These are phyloP conservation scores for Fusarium hostae DNA, from an alignment of 2,329 filamentous ascomycete genomes.

Conservation along the genomic window DNA sequence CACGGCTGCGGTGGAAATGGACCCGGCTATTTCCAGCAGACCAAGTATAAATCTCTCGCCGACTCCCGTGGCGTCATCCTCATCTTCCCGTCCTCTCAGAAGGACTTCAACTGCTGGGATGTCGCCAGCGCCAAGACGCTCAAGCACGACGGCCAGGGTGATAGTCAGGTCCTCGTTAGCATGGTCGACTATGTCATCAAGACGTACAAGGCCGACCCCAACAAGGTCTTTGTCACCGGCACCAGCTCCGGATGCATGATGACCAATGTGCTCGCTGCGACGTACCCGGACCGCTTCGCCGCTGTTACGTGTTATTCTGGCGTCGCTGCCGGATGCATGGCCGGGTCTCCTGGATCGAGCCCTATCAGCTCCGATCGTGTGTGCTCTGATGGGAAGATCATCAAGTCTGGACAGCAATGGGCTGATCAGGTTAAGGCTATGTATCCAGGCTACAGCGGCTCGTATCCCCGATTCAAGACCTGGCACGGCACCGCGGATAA, in stretches of 20 bases:
- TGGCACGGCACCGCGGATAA: constrained; percentile 3
- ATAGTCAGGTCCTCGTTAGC: constrained; percentile 11
- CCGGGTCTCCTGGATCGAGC: constrained; percentile 4
- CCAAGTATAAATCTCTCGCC: constrained; percentile 3
- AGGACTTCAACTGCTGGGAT: constrained; percentile 12
- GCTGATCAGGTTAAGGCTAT: neutral
- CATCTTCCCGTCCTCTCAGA: neutral
- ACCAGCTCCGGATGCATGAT: constrained; percentile 20
- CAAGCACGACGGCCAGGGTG: constrained; percentile 10
- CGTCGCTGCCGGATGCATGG: constrained; percentile 10
- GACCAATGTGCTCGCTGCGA: constrained; percentile 16
- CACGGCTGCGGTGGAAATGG: constrained; percentile 3
- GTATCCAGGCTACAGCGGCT: constrained; percentile 7
- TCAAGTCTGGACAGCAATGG: constrained; percentile 1
- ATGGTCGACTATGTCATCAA: constrained; percentile 17
- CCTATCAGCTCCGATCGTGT: constrained; percentile 4
- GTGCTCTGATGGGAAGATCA: constrained; percentile 3
- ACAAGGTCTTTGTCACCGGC: constrained; percentile 5
- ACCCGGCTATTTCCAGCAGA: constrained; percentile 6
- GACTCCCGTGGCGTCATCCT: constrained; percentile 1
- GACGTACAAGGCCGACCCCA: neutral
- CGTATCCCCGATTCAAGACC: constrained; percentile 7
- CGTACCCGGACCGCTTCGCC: constrained; percentile 4
- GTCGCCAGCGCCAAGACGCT: constrained; percentile 6
- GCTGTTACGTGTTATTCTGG: constrained; percentile 16